A percentile compares a stretch with the other conserved stretches of the same genome.
phyloP scores from a whole-genome alignment of 768 basidiomycete genomes.

The Xerocomus potaroensis region DNA sequence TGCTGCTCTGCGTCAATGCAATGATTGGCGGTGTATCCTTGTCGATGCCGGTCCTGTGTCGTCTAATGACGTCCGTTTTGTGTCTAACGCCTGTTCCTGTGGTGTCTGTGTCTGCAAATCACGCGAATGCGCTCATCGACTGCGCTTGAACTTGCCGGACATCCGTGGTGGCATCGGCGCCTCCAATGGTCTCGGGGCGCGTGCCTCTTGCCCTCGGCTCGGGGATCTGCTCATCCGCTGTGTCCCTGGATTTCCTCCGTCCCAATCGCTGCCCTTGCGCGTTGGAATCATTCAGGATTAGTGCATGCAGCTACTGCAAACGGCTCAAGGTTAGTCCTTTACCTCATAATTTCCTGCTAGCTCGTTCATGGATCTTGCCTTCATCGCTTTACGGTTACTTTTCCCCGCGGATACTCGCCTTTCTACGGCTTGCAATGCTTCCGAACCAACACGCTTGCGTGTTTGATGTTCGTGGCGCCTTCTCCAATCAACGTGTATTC shows the following conservation, averaged over 20 bases:
- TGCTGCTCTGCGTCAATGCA: slow-evolving; percentile 4
- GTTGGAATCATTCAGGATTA: slow-evolving; percentile 45
- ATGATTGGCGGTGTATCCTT: slow-evolving; percentile 12
- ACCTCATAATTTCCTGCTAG: not conserved
- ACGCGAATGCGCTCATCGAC: slow-evolving; percentile 2
- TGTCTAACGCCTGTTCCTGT: slow-evolving; percentile 1
- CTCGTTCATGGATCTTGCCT: slow-evolving; percentile 20
- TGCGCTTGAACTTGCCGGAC: slow-evolving; percentile 4
- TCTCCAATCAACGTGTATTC: not conserved
- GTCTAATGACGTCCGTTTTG: not conserved
- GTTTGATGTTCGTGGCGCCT: slow-evolving; percentile 7
- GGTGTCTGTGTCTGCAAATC: not conserved
- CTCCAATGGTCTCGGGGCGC: not conserved
- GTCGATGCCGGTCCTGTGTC: slow-evolving; percentile 3
- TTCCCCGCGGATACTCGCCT: not conserved
- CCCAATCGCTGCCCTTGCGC: slow-evolving; percentile 5
- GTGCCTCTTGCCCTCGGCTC: slow-evolving; percentile 9
- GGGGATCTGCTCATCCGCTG: slow-evolving; percentile 10
- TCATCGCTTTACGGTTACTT: slow-evolving; percentile 12
- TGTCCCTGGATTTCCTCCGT: slow-evolving; percentile 1
- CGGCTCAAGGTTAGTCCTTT: slow-evolving; percentile 67
- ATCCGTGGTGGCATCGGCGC: not conserved
- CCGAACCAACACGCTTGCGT: slow-evolving; percentile 16
- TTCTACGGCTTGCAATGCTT: slow-evolving; percentile 13
- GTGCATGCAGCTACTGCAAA: slow-evolving; percentile 85